Base-by-base conservation (phyloP, 192 early-diverging fungal species). In the Helicostylum pulchrum region DNA sequence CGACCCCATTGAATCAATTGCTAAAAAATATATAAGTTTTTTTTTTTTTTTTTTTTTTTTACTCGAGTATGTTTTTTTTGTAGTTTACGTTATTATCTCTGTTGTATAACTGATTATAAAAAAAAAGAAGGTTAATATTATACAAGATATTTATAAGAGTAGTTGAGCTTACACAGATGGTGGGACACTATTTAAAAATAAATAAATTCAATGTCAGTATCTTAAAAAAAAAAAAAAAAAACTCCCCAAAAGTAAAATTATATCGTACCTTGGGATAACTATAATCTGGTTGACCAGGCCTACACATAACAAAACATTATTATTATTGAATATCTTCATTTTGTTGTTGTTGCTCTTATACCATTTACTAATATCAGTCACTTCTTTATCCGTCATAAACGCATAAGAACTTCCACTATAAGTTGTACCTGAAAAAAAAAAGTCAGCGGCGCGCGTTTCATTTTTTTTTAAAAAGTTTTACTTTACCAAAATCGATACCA, bases 401-500 rank as follows among this genome's bases (percentile, higher is more conserved):
- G 67, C 64, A 62, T 70, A 77, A 9, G 76, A 73, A 30, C 67
- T 73, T 21, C 79, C 79, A 19, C 73, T 77, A 60, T 78, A 81
- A 3, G 79, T 81, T 34, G 79, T 81, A 26, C 79, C 79, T 76
- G 68, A 66, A 26, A 26, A 39, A 56, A n/a, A 52, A 31, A 19
- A 3, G 17, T 26, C 8, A 11, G 3, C 11, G 34, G 44, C 6
- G 6, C 9, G 11, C n/a, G 15, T 61, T 26, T 20, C 8, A 14
- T 17, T 21, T 20, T 19, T 56, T 31, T 8, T 32, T n/a, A n/a
- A n/a, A n/a, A n/a, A n/a, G n/a, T 23, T 54, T 30, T 47, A 39
- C 36, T 39, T 34, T 78, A 78, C 75, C 77, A 62, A 81, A 77
- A 43, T 78, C 80, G 44, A 81, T 81, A 32, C 77, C 77, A 65